Conservation (phyloP, 352 stramenopile genomes). For the Globisporangium rhizosaccharum region DNA sequence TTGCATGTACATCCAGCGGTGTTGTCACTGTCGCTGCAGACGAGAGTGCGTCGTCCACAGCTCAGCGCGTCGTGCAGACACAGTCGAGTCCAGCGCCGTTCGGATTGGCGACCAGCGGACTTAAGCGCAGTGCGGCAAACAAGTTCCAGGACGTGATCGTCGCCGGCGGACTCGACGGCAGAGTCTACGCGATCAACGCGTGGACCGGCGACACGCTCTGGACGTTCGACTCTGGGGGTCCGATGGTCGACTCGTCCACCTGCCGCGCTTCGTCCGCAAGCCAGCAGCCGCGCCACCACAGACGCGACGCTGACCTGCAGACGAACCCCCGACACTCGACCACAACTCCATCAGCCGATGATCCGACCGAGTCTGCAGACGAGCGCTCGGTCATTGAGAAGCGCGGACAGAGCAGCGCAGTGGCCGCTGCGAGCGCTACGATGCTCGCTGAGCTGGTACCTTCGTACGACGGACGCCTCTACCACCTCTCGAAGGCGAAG, state of each 20-base stretch:
- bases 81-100: conserved; percentile 6
- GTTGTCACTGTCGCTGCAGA: background rate
- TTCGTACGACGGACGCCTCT: conserved; percentile 74
- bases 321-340: background rate
- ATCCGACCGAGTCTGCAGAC: conserved; percentile 7
- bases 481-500: conserved; percentile 55
- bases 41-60: background rate
- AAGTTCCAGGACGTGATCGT: conserved; percentile 48
- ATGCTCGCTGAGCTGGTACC: conserved; percentile 61
- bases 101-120: conserved; percentile 4
- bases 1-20: background rate
- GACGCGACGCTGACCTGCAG: background rate
- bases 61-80: conserved; percentile 5
- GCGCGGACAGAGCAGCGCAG: conserved; percentile 13
- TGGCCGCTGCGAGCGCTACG: conserved; percentile 23
- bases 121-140: background rate
- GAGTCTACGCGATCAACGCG: conserved; percentile 70
- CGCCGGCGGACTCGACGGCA: conserved; percentile 65
- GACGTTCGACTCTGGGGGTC: conserved; percentile 78
- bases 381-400: conserved; percentile 27
- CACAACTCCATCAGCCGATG: background rate
- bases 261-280: conserved; percentile 19
- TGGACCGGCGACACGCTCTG: conserved; percentile 77
- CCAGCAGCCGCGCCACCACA: conserved; percentile 7
- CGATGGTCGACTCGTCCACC: conserved; percentile 69